Evolutionary conservation across 2,329 filamentous ascomycete genomes (phyloP).

Genomic region (Paramyrothecium sp.): DNA sequence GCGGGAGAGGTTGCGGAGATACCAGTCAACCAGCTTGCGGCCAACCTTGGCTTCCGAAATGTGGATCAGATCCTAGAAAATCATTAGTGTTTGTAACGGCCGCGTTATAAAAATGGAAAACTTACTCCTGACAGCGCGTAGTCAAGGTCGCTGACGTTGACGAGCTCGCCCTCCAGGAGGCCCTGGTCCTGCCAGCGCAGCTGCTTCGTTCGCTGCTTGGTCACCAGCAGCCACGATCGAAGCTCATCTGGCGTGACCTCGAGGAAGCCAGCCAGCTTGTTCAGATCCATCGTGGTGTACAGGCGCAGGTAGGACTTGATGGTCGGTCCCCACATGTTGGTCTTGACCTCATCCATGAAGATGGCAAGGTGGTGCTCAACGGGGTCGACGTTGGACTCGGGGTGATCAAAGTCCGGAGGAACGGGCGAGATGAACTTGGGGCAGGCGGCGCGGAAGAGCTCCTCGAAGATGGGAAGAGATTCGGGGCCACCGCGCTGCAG

Average conservation of each 20-base stretch:
- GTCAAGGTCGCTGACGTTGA: slow-evolving; percentile 93
- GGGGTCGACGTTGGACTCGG: slow-evolving; percentile 91
- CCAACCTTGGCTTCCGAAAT: slow-evolving; percentile 99
- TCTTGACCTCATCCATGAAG: slow-evolving; percentile 99
- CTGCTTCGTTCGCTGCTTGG: slow-evolving; percentile 98
- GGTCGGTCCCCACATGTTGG: slow-evolving; percentile 96
- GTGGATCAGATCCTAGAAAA: slow-evolving; percentile 82
- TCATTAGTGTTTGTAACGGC: slow-evolving; percentile 16
- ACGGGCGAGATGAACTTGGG: slow-evolving; percentile 99
- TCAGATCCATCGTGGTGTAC: slow-evolving; percentile 99
- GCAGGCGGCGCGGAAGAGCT: slow-evolving; percentile 96
- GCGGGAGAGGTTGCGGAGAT: slow-evolving; percentile 91
- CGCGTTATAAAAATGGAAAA: slow-evolving; percentile 20
- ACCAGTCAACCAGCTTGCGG: slow-evolving; percentile 97
- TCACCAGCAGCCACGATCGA: slow-evolving; percentile 89
- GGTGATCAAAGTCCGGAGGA: slow-evolving; percentile 96
- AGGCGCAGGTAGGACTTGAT: slow-evolving; percentile 98
- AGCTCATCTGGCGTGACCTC: slow-evolving; percentile 97
- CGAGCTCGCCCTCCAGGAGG: slow-evolving; percentile 85
- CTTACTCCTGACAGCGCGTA: slow-evolving; percentile 92
- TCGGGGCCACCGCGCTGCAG: slow-evolving; percentile 96
- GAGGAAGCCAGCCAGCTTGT: slow-evolving; percentile 96
- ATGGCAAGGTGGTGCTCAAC: slow-evolving; percentile 95
- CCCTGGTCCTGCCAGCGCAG: slow-evolving; percentile 87
- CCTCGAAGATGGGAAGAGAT: slow-evolving; percentile 93